Evolutionary conservation across 768 basidiomycete genomes (phyloP).

Genomic region (Auriscalpium orientale): DNA sequence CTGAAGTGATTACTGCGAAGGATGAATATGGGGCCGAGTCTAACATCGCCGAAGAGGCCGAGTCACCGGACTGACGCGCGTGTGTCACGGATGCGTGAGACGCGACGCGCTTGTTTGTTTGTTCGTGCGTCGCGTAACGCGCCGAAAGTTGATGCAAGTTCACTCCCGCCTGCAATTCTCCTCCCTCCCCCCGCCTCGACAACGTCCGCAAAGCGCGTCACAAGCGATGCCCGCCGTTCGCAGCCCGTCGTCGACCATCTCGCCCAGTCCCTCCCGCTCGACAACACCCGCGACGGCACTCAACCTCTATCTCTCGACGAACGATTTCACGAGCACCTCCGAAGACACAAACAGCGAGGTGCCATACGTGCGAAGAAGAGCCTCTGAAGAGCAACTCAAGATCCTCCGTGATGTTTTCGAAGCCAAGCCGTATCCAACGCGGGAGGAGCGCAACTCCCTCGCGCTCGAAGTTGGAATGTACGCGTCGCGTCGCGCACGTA

Average conservation of each 20-base stretch:
- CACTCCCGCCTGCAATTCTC: too few relatives aligned
- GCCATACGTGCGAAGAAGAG: not conserved
- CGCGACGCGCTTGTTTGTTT: conserved; percentile 12
- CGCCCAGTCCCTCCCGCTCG: not conserved
- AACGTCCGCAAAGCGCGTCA: too few relatives aligned
- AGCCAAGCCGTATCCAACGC: not conserved
- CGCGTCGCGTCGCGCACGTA: not conserved
- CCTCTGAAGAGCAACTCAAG: not conserved
- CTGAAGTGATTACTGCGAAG: not conserved
- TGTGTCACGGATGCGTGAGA: not conserved
- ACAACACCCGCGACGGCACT: not conserved
- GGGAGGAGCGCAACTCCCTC: not conserved
- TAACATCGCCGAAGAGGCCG: not conserved
- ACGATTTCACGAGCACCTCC: not conserved
- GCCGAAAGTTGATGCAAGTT: not conserved
- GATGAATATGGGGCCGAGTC: not conserved
- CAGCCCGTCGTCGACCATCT: not conserved
- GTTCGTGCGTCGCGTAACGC: not conserved
- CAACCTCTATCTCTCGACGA: too few relatives aligned
- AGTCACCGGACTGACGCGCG: conserved; percentile 2
- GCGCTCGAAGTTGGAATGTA: conserved; percentile 2
- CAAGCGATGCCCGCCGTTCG: not conserved
- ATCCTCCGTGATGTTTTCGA: not conserved
- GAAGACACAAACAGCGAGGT: not conserved
- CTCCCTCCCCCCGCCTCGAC: too few relatives aligned